phyloP scores from a whole-genome alignment of 1,139 yeast genomes.

The Spencermartinsiella ligniputridi region DNA sequence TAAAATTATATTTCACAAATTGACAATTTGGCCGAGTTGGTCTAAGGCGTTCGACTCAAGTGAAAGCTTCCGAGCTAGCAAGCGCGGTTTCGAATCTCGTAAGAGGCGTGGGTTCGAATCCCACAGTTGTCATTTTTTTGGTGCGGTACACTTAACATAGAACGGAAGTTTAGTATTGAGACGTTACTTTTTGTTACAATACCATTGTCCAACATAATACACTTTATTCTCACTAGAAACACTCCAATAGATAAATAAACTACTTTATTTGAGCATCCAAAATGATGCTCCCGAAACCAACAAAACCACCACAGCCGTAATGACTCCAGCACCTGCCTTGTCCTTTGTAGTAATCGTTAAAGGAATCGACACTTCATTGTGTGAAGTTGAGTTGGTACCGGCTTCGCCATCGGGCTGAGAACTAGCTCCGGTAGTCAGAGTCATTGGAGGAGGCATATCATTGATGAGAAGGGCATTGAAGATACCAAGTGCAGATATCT shows the following conservation, averaged over 20 bases:
- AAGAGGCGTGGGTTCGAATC: slow-evolving; percentile 32
- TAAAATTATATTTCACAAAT: no score
- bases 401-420: slow-evolving; percentile 36
- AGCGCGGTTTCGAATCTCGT: slow-evolving; percentile 27
- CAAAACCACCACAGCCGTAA: slow-evolving; percentile 70
- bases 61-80: slow-evolving; percentile 12
- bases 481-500: slow-evolving; percentile 70
- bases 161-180: no score
- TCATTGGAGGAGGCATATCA: slow-evolving; percentile 40
- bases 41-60: slow-evolving; percentile 23
- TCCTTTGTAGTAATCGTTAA: slow-evolving; percentile 58
- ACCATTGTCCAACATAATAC: background rate
- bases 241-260: background rate
- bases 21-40: slow-evolving; percentile 21
- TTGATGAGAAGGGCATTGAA: slow-evolving; percentile 45
- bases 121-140: slow-evolving; percentile 26
- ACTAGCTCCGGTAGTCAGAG: slow-evolving; percentile 44
- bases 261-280: slow-evolving; percentile 56
- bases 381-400: slow-evolving; percentile 21
- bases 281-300: slow-evolving; percentile 60
- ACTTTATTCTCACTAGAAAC: background rate
- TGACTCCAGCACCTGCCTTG: slow-evolving; percentile 82
- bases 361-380: slow-evolving; percentile 24
- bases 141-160: no score
- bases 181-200: no score